Evolutionary conservation across 768 basidiomycete species (phyloP).

Genomic region (Boletellus ananas): DNA sequence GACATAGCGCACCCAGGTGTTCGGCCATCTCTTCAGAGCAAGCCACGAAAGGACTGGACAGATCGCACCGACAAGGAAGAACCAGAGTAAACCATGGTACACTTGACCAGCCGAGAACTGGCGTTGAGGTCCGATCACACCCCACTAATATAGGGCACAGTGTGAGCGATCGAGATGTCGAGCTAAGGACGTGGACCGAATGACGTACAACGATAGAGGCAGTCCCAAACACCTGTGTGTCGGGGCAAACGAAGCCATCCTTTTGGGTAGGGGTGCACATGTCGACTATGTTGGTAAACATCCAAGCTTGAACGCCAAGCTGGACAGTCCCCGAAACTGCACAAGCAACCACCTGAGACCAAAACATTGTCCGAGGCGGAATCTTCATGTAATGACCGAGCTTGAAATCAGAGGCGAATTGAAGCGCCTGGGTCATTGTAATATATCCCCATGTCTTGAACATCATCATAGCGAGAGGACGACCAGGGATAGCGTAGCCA

Average conservation of each 20-base stretch:
- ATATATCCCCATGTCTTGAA: constrained; percentile 75
- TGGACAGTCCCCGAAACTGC: constrained; percentile 63
- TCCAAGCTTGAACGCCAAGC: constrained; percentile 63
- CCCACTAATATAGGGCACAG: constrained; percentile 39
- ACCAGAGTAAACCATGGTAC: constrained; percentile 61
- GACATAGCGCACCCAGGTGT: constrained; percentile 58
- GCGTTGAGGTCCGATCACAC: constrained; percentile 77
- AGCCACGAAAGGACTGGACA: constrained; percentile 57
- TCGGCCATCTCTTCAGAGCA: constrained; percentile 57
- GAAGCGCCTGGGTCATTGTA: constrained; percentile 59
- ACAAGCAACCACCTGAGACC: constrained; percentile 62
- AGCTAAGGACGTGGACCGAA: not conserved
- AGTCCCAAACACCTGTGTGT: constrained; percentile 56
- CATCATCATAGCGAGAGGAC: constrained; percentile 78
- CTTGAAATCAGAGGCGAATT: constrained; percentile 70
- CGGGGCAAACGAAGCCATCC: constrained; percentile 66
- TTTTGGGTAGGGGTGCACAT: constrained; percentile 29
- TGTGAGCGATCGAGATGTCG: not conserved
- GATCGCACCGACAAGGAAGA: constrained; percentile 74
- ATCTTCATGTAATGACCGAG: constrained; percentile 75
- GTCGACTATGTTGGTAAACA: constrained; percentile 41
- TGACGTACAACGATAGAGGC: constrained; percentile 49
- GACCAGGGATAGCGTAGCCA: constrained; percentile 54
- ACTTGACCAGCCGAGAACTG: constrained; percentile 69
- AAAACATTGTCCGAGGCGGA: constrained; percentile 64